phyloP scores from a whole-genome alignment of 2,329 filamentous ascomycete genomes.

The Ascochyta fabae region DNA sequence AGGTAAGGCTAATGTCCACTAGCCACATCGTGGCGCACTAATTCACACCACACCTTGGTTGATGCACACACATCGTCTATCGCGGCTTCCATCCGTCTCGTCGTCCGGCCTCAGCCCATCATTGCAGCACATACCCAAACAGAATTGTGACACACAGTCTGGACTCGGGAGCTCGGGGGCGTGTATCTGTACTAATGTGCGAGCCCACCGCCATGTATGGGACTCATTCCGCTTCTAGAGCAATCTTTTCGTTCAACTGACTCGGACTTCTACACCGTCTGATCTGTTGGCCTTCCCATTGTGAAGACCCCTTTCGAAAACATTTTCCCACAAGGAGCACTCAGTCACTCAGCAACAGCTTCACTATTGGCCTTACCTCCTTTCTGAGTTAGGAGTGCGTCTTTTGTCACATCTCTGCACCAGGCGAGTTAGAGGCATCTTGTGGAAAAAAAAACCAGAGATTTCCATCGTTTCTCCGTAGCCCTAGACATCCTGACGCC shows the following conservation, averaged over 20 bases:
- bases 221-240: neutral
- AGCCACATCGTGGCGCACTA: neutral
- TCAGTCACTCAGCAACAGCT: slow-evolving; percentile 21
- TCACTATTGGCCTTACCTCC: neutral
- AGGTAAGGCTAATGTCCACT: neutral
- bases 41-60: neutral
- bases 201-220: neutral
- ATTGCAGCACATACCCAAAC: neutral
- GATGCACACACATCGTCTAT: neutral
- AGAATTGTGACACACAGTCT: neutral
- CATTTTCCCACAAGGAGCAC: slow-evolving; percentile 18
- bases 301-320: slow-evolving; percentile 14
- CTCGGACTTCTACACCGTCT: neutral
- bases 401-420: slow-evolving; percentile 10
- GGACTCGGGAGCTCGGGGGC: neutral
- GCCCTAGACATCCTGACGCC: neutral
- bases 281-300: neutral
- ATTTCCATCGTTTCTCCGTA: slow-evolving; percentile 9
- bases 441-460: slow-evolving; percentile 10
- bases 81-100: neutral
- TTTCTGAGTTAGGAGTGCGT: neutral
- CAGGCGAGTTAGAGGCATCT: slow-evolving; percentile 23
- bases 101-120: neutral
- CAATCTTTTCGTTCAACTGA: neutral
- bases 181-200: neutral